phyloP scores from a whole-genome alignment of 1,284 basidiomycete genomes.

The Trametes polyzona region DNA sequence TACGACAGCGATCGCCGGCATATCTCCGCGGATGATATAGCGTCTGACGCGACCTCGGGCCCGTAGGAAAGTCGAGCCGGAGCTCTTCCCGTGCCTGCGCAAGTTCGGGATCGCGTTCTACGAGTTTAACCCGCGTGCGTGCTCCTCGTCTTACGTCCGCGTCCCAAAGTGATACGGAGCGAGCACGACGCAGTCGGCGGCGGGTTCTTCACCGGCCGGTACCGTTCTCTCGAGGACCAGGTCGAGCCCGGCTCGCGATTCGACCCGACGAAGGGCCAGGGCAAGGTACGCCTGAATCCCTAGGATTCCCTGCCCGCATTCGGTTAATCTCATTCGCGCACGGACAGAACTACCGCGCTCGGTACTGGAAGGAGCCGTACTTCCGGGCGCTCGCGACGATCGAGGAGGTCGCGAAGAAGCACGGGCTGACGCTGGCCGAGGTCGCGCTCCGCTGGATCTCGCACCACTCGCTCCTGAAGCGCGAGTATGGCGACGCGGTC shows the following conservation, averaged over 20 bases:
- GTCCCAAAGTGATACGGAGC: slow-evolving; percentile 18
- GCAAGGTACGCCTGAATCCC: slow-evolving; percentile 28
- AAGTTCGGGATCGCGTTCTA: slow-evolving; percentile 67
- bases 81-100: slow-evolving; percentile 66
- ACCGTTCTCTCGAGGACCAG: slow-evolving; percentile 33
- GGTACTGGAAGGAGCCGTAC: slow-evolving; percentile 54
- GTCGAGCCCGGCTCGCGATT: slow-evolving; percentile 45
- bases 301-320: too few species aligned
- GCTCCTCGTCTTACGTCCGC: not conserved
- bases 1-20: too few species aligned
- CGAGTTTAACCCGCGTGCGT: slow-evolving; percentile 54
- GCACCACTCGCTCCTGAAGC: slow-evolving; percentile 53
- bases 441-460: slow-evolving; percentile 58
- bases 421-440: slow-evolving; percentile 51
- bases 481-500: slow-evolving; percentile 51
- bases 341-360: slow-evolving; percentile 32
- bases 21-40: not conserved
- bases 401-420: slow-evolving; percentile 42
- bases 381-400: slow-evolving; percentile 49
- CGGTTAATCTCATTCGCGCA: too few species aligned
- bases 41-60: not conserved
- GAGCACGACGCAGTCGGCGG: slow-evolving; percentile 36
- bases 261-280: slow-evolving; percentile 39
- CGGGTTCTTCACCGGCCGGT: slow-evolving; percentile 44
- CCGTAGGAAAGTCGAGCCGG: slow-evolving; percentile 51